Conservation (phyloP, 2,329 filamentous ascomycete genomes). For the Tolypocladium paradoxum region DNA sequence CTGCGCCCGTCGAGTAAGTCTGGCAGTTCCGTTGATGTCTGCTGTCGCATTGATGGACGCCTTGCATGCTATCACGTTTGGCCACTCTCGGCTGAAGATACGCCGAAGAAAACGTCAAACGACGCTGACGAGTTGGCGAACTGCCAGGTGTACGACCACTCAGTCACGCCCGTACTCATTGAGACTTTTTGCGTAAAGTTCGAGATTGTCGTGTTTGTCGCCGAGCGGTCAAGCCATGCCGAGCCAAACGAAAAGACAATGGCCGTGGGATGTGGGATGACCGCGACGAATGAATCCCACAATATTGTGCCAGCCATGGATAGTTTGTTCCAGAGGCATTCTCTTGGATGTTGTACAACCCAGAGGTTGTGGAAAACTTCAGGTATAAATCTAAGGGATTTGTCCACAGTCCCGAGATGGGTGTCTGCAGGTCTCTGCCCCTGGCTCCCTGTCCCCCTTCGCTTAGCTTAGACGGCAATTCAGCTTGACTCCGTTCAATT, state of each 20-base stretch:
- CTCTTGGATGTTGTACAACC: conserved; percentile 53
- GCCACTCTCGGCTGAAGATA: conserved; percentile 32
- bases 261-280: conserved; percentile 49
- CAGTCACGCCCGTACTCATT: conserved; percentile 50
- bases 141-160: conserved; percentile 57
- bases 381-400: too few species aligned
- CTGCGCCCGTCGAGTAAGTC: conserved; percentile 59
- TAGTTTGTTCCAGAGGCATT: conserved; percentile 52
- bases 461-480: too few species aligned
- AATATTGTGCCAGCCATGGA: conserved; percentile 52
- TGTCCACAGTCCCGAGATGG: too few species aligned
- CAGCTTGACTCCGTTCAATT: too few species aligned
- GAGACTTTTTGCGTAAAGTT: conserved; percentile 51
- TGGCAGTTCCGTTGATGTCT: conserved; percentile 45
- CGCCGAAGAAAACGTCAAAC: conserved; percentile 35
- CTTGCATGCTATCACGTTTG: conserved; percentile 56
- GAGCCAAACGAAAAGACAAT: conserved; percentile 41
- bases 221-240: conserved; percentile 48
- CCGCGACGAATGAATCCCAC: conserved; percentile 57
- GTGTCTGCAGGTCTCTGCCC: too few species aligned
- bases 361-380: conserved; percentile 52
- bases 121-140: conserved; percentile 25
- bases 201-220: conserved; percentile 45
- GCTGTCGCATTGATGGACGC: conserved; percentile 46
- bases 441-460: too few species aligned